Base-by-base conservation (phyloP, 805 yeast species). In the Starmera pachycereana region DNA sequence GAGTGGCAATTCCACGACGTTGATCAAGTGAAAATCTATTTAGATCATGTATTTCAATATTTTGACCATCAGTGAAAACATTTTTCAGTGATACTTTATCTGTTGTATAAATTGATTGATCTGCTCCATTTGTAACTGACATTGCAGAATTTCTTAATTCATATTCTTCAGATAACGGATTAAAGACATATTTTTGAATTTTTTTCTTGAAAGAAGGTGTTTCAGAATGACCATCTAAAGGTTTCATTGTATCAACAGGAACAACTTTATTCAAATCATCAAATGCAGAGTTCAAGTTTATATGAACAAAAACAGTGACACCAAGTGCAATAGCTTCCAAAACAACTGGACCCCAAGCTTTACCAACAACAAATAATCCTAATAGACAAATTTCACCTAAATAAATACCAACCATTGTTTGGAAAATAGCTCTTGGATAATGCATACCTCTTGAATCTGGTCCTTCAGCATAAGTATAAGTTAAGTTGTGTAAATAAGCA, bases 271-370 rank as follows among this genome's bases (percentile, higher is more conserved):
- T 53, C 55, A 88, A 65, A 11, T 71, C 68, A 41, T 72, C 80
- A 55, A 87, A 85, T 0, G 96, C 86, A 8, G 54, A 45, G 45
- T 70, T 74, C 55, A 90, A 59, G 46, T 76, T 72, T 28, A 75
- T 13, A 52, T 90, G 96, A 43, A 74, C 68, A 54, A 85, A 80
- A 4, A 72, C 72, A 0, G 97, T 86, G 47, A 71, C 60, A 8
- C 71, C 73, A 12, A 86, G 52, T 33, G 81, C 67, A 38, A 89
- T 68, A 2, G 76, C 78, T 58, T 83, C 85, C 40, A 90, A 62
- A 4, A 80, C 84, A 47, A 88, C 71, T 31, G 96, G 95, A 35
- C 96, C 97, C 96, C 96, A 90, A 33, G 94, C 82, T 68, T 86
- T 86, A 45, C 94, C 88, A 41, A 90, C 94, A 13, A 76, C 84